Conservation (phyloP, 2,329 filamentous ascomycete species). For the Scytalidium sp. region DNA sequence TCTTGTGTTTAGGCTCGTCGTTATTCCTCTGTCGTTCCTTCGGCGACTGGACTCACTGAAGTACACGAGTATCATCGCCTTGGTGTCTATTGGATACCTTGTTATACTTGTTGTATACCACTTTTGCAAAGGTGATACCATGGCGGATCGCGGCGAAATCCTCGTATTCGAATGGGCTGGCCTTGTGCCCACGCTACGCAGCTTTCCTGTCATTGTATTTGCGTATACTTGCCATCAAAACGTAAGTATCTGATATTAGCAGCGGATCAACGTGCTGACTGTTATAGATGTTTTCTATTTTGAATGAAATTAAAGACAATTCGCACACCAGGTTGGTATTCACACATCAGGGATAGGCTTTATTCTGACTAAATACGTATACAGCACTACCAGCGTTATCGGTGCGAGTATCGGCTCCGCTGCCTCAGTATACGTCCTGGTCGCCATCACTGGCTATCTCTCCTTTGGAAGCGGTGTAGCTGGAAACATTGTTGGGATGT, state of each 20-base stretch:
- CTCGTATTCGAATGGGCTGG: slow-evolving; percentile 77
- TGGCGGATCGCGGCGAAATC: slow-evolving; percentile 70
- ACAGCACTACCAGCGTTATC: slow-evolving; percentile 74
- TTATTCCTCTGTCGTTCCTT: slow-evolving; percentile 92
- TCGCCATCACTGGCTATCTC: slow-evolving; percentile 92
- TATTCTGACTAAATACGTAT: slow-evolving; percentile 1
- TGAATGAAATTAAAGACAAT: slow-evolving; percentile 90
- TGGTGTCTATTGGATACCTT: slow-evolving; percentile 91
- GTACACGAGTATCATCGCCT: slow-evolving; percentile 89
- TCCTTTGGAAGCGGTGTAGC: slow-evolving; percentile 88
- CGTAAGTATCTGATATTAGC: slow-evolving; percentile 44
- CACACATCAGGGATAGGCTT: background rate
- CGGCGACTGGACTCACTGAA: slow-evolving; percentile 91
- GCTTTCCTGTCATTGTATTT: slow-evolving; percentile 93
- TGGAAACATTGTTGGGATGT: slow-evolving; percentile 94
- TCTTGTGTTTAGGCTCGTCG: slow-evolving; percentile 60
- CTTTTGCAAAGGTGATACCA: slow-evolving; percentile 74
- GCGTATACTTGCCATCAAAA: slow-evolving; percentile 99
- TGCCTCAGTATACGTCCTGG: slow-evolving; percentile 82
- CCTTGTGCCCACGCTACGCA: slow-evolving; percentile 73
- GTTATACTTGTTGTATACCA: slow-evolving; percentile 93
- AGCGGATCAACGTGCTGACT: slow-evolving; percentile 24
- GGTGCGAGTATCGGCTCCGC: slow-evolving; percentile 82
- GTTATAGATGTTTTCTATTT: slow-evolving; percentile 89
- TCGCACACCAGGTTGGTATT: slow-evolving; percentile 53